Evolutionary conservation across 352 stramenopile genomes (phyloP).

Genomic region (Phytophthora rubi): DNA sequence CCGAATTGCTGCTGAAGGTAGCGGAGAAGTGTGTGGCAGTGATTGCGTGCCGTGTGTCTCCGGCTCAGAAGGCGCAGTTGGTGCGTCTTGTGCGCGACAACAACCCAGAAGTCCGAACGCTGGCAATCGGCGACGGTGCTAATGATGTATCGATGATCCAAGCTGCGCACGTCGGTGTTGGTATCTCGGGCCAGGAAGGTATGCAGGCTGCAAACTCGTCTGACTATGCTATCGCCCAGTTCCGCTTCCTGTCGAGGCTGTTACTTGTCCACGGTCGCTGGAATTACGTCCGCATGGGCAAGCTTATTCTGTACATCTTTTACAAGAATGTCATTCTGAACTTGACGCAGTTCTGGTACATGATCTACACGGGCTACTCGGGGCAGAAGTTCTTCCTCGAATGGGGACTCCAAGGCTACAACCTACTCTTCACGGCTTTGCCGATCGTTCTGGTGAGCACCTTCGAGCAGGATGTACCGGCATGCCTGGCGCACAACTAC

Average conservation of each 20-base stretch:
- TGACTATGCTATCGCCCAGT: slow-evolving; percentile 96
- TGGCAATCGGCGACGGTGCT: slow-evolving; percentile 94
- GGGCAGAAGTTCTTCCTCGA: slow-evolving; percentile 90
- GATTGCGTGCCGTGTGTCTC: slow-evolving; percentile 93
- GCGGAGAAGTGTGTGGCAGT: slow-evolving; percentile 89
- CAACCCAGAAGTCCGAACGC: slow-evolving; percentile 79
- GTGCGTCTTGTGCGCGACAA: slow-evolving; percentile 93
- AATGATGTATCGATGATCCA: slow-evolving; percentile 98
- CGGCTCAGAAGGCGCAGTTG: slow-evolving; percentile 94
- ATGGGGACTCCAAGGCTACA: slow-evolving; percentile 89
- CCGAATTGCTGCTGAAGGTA: slow-evolving; percentile 73
- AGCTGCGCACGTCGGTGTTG: slow-evolving; percentile 91
- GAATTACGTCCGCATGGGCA: slow-evolving; percentile 95
- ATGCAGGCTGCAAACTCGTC: slow-evolving; percentile 95
- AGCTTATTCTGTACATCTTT: slow-evolving; percentile 94
- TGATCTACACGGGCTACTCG: slow-evolving; percentile 91
- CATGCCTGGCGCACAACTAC: slow-evolving; percentile 70
- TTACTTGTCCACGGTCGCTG: slow-evolving; percentile 94
- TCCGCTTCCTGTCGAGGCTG: slow-evolving; percentile 92
- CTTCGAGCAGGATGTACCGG: slow-evolving; percentile 86
- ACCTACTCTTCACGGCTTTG: slow-evolving; percentile 87
- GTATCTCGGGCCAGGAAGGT: slow-evolving; percentile 93
- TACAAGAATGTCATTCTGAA: slow-evolving; percentile 98
- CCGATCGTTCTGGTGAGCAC: slow-evolving; percentile 86
- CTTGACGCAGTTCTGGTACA: slow-evolving; percentile 95